These are phyloP conservation scores for Lanzia echinophila DNA, from an alignment of 2,329 filamentous ascomycete species.

Conservation along the genomic window DNA sequence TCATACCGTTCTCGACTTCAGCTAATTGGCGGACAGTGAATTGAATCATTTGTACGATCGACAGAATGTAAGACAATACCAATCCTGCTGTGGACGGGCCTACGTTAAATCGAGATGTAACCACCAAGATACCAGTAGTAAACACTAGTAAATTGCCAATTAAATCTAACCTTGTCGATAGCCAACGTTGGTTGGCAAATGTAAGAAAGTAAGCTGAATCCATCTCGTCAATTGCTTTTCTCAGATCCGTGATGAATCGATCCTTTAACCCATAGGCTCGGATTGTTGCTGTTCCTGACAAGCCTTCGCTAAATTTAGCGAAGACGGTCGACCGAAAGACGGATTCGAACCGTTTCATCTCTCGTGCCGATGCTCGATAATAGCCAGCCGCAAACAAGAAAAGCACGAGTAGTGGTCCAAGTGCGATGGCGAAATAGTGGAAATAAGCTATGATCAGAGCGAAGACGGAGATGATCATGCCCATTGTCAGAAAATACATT, in stretches of 20 bases:
- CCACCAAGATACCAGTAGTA: constrained; percentile 80
- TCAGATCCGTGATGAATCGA: constrained; percentile 65
- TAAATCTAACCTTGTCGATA: constrained; percentile 75
- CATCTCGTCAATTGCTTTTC: constrained; percentile 78
- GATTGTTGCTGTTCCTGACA: constrained; percentile 78
- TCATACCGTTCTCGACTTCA: constrained; percentile 98
- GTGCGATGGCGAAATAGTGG: constrained; percentile 65
- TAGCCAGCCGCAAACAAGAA: constrained; percentile 81
- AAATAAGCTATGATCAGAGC: constrained; percentile 92
- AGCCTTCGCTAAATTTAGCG: constrained; percentile 82
- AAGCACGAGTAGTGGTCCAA: constrained; percentile 63
- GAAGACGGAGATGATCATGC: constrained; percentile 77
- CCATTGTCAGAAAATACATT: constrained; percentile 84
- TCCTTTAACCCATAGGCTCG: constrained; percentile 79
- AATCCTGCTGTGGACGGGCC: constrained; percentile 78
- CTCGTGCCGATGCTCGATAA: constrained; percentile 84
- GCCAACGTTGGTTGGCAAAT: constrained; percentile 92
- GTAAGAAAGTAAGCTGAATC: constrained; percentile 91
- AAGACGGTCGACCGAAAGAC: constrained; percentile 84
- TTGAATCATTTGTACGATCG: constrained; percentile 92
- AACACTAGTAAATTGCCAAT: constrained; percentile 84
- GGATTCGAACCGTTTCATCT: constrained; percentile 91
- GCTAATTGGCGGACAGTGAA: constrained; percentile 91
- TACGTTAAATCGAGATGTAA: constrained; percentile 83
- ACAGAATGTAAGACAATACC: constrained; percentile 86